Evolutionary conservation across 163 green algal genomes (phyloP).

Genomic region (Chlamydomonas reinhardtii): DNA sequence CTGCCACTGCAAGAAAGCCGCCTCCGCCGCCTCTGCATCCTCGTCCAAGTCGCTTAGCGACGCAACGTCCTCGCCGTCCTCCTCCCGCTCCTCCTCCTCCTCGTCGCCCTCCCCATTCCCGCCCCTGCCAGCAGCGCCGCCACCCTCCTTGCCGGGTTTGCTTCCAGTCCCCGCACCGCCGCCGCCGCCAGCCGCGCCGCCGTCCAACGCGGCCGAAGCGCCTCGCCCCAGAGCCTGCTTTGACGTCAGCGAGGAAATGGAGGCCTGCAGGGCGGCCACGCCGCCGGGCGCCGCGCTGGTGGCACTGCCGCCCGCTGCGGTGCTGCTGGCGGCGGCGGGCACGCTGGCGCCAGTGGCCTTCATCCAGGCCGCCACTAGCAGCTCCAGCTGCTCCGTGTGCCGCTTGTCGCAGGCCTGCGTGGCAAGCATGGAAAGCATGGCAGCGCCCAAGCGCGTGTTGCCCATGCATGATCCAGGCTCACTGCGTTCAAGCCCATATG

Average conservation of each 20-base stretch:
- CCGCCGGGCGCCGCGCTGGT: not conserved
- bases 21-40: conserved; percentile 25
- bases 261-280: conserved; percentile 28
- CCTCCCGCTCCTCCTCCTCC: not conserved
- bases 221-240: too few species aligned
- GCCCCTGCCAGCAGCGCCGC: not conserved
- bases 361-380: conserved; percentile 41
- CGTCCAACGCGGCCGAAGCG: not conserved
- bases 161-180: too few species aligned
- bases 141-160: not conserved
- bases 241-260: not conserved
- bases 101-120: not conserved
- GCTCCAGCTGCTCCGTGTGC: conserved; percentile 40
- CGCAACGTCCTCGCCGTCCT: not conserved
- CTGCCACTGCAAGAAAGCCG: conserved; percentile 34
- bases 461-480: too few species aligned
- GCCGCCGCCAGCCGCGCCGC: not conserved
- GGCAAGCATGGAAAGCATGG: too few species aligned
- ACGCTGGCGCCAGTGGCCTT: not conserved
- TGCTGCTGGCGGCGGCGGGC: not conserved
- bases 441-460: too few species aligned
- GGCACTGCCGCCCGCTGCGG: not conserved
- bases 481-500: too few species aligned
- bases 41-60: conserved; percentile 1
- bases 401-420: conserved; percentile 18